These are phyloP conservation scores for Kandelia obovata DNA, from an alignment of 345 rosid species.

Conservation along the genomic window DNA sequence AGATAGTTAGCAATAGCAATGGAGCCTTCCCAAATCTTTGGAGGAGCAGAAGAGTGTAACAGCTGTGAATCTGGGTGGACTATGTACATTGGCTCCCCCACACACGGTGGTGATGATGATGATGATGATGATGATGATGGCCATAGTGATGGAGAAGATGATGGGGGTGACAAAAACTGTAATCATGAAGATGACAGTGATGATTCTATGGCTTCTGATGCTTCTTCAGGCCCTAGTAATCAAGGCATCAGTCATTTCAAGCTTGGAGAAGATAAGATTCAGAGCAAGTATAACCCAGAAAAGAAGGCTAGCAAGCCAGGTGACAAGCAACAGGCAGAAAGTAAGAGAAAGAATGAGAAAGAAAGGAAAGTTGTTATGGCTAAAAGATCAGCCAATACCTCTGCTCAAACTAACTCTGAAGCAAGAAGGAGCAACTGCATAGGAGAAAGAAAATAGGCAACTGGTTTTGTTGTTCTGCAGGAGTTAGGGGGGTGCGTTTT, in stretches of 20 bases:
- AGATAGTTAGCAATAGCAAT: conserved; percentile 10
- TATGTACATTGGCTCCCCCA: conserved; percentile 58
- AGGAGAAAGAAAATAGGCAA: conserved; percentile 28
- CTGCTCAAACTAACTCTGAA: conserved; percentile 32
- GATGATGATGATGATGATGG: conserved; percentile 6
- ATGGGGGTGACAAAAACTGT: conserved; percentile 13
- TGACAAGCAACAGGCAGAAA: conserved; percentile 6
- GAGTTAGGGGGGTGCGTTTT: not conserved
- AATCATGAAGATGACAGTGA: conserved; percentile 17
- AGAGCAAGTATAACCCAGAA: not conserved
- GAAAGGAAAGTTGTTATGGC: conserved; percentile 14
- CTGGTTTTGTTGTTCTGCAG: not conserved
- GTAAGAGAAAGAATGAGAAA: conserved; percentile 15
- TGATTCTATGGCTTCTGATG: conserved; percentile 74
- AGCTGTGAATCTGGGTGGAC: conserved; percentile 78
- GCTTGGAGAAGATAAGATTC: conserved; percentile 1
- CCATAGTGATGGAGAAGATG: conserved; percentile 3
- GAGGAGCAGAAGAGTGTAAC: conserved; percentile 48
- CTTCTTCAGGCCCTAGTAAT: conserved; percentile 57
- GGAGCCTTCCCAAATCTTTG: conserved; percentile 48
- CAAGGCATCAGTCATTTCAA: conserved; percentile 20
- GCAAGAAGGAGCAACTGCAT: conserved; percentile 34
- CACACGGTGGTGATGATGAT: conserved; percentile 17
- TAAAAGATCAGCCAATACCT: conserved; percentile 5
- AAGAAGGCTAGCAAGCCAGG: conserved; percentile 10